Evolutionary conservation across 345 rosid species (phyloP), one percentile per base, ranked within the genome.

Genomic region (Populus pruinosa): DNA sequence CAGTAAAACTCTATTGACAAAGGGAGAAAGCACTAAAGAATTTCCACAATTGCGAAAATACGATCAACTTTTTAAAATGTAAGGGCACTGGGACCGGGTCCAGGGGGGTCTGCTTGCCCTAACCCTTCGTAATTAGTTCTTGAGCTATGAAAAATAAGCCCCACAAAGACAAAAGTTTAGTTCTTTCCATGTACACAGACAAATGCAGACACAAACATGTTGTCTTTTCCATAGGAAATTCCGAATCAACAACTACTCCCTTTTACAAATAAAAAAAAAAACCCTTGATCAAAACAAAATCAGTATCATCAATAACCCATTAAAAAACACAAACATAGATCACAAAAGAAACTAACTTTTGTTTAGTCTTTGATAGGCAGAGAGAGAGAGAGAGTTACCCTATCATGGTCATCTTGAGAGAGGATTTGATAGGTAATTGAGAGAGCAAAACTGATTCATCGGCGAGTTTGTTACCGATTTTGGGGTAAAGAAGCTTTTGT

Each of bases 351-450:
- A 72, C n/a, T 33, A 59, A 33, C 3, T 18, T 53, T 53, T 56
- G 63, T 12, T 56, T 56, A 56, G 27, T 56, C 63, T 56, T 56
- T 9, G 27, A 23, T n/a, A 56, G 39, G 23, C n/a, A 68, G n/a
- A n/a, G 65, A 77, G 59, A n/a, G 39, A 67, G 50, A 53, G 56
- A 44, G 70, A 62, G 31, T 64, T 53, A 92, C 98, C 98, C 96
- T 75, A 92, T 96, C 97, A 92, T 96, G 67, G 97, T 96, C 97
- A 96, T 96, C 87, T 96, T 96, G 76, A 91, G 88, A 10, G 97
- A 89, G 67, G 97, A 79, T 78, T 96, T 96, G 78, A 93, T 94
- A 33, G 96, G 91, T 27, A 96, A 78, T 62, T 88, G 85, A 49
- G 93, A 92, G 81, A 96, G 92, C 78, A 96, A 72, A 61, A 90